phyloP scores from a whole-genome alignment of 202 grass and related monocot genomes.

The Cymbopogon flexuosus region DNA sequence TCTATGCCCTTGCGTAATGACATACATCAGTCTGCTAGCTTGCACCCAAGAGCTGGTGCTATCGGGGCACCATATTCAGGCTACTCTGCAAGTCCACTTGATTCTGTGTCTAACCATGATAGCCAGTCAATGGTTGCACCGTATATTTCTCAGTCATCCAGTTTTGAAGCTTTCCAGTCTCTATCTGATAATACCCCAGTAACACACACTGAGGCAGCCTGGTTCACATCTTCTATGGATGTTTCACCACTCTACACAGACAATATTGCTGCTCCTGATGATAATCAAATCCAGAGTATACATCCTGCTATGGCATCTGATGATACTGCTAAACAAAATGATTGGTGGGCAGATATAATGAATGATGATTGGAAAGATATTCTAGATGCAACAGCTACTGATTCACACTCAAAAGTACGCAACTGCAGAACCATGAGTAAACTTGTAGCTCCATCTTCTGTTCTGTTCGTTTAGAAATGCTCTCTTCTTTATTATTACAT shows the following conservation, averaged over 20 bases:
- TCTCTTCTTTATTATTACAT: neutral
- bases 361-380: slow-evolving; percentile 95
- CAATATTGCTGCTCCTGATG: slow-evolving; percentile 24
- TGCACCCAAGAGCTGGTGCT: slow-evolving; percentile 32
- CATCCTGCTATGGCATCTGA: slow-evolving; percentile 37
- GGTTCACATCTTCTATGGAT: slow-evolving; percentile 43
- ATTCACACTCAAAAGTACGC: slow-evolving; percentile 59
- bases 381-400: slow-evolving; percentile 47
- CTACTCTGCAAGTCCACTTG: slow-evolving; percentile 38
- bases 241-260: slow-evolving; percentile 43
- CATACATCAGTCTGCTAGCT: slow-evolving; percentile 30
- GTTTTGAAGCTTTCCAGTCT: slow-evolving; percentile 38
- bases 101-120: slow-evolving; percentile 40
- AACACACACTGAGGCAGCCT: slow-evolving; percentile 40
- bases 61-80: slow-evolving; percentile 41
- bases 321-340: slow-evolving; percentile 60
- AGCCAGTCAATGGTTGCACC: slow-evolving; percentile 36
- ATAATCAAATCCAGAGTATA: slow-evolving; percentile 36
- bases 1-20: slow-evolving; percentile 20
- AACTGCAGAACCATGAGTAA: slow-evolving; percentile 5
- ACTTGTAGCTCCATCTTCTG: slow-evolving; percentile 4
- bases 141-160: slow-evolving; percentile 45
- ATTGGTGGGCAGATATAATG: slow-evolving; percentile 75
- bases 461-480: slow-evolving; percentile 3
- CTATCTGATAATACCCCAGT: slow-evolving; percentile 41